phyloP scores from a whole-genome alignment of 192 early-diverging fungal genomes.

The Coemansia sp. region DNA sequence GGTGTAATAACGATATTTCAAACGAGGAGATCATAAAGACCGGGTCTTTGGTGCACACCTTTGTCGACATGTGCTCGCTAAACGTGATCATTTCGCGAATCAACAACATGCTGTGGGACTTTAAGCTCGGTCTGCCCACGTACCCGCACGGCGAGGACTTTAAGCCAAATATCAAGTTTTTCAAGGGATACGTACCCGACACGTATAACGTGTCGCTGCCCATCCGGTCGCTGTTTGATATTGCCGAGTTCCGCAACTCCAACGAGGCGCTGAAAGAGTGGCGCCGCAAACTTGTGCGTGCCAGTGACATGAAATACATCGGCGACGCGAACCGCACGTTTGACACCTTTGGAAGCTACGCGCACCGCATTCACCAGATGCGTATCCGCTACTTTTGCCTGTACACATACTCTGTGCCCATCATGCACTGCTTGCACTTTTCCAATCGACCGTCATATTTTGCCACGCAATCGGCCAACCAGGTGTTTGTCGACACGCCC shows the following conservation, averaged over 20 bases:
- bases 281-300: constrained; percentile 15
- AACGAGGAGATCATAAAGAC: constrained; percentile 11
- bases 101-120: constrained; percentile 33
- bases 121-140: constrained; percentile 15
- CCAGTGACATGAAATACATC: constrained; percentile 8
- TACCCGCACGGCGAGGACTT: constrained; percentile 14
- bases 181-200: not conserved
- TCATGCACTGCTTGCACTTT: constrained; percentile 29
- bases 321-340: constrained; percentile 6
- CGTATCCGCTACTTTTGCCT: constrained; percentile 42
- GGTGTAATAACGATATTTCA: constrained; percentile 7
- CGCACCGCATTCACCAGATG: constrained; percentile 27
- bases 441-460: constrained; percentile 46
- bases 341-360: constrained; percentile 24
- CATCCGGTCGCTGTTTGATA: constrained; percentile 28
- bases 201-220: not conserved
- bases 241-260: constrained; percentile 23
- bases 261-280: constrained; percentile 20
- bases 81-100: constrained; percentile 17
- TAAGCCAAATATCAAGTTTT: constrained; percentile 11
- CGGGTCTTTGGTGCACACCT: constrained; percentile 8
- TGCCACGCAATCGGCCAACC: not conserved
- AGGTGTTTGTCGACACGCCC: constrained; percentile 10
- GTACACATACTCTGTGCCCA: constrained; percentile 22
- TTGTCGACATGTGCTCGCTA: constrained; percentile 23